A percentile compares a stretch with the other conserved stretches of the same genome.
Conservation (phyloP, 768 basidiomycete genomes). For the Tubosaeta sp. region DNA sequence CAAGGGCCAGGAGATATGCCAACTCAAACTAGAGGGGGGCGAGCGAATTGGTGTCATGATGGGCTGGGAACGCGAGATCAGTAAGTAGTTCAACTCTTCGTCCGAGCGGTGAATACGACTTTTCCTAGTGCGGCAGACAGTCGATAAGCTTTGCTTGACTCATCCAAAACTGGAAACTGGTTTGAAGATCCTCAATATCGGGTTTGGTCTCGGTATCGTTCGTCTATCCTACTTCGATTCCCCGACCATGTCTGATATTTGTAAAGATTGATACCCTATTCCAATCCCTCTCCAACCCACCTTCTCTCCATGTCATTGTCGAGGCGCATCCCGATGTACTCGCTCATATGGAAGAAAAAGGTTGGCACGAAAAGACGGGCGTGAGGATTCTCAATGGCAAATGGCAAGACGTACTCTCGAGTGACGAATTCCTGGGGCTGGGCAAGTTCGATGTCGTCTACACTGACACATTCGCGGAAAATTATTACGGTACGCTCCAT, state of each 20-base stretch:
- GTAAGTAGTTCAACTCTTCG: constrained; percentile 32
- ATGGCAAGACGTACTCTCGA: constrained; percentile 86
- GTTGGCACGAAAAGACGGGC: constrained; percentile 76
- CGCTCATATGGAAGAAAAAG: constrained; percentile 64
- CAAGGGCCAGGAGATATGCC: constrained; percentile 78
- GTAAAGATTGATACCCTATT: constrained; percentile 79
- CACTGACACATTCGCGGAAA: constrained; percentile 91
- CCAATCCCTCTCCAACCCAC: constrained; percentile 56
- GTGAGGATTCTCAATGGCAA: constrained; percentile 83
- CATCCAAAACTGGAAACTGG: constrained; percentile 43
- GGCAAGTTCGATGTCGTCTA: constrained; percentile 87
- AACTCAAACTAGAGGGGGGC: constrained; percentile 53
- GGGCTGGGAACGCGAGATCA: constrained; percentile 93
- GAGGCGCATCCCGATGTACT: constrained; percentile 94
- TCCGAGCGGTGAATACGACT: constrained; percentile 12
- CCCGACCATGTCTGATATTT: constrained; percentile 4
- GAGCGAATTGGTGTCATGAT: constrained; percentile 98
- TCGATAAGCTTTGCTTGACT: constrained; percentile 52
- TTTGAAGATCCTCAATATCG: constrained; percentile 80
- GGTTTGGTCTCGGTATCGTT: constrained; percentile 92
- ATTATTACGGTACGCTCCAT: constrained; percentile 55
- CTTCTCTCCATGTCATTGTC: constrained; percentile 79
- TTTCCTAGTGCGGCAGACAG: constrained; percentile 70
- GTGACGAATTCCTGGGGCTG: constrained; percentile 50
- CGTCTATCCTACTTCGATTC: constrained; percentile 20